These are phyloP conservation scores for Paramecium octaurelia DNA, from an alignment of 73 alveolate genomes.

Conservation along the genomic window DNA sequence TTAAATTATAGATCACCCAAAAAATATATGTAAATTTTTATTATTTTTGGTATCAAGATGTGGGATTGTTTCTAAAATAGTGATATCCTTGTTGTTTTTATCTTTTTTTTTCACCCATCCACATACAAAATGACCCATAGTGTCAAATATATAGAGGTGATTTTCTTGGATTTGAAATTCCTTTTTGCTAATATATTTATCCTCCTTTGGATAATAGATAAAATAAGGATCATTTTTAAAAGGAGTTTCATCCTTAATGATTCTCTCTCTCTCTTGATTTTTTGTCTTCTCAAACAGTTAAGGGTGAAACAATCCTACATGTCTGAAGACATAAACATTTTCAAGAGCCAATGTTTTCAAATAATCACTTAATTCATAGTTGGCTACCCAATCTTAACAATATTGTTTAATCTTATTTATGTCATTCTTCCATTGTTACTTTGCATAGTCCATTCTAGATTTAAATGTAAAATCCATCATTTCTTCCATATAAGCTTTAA, in stretches of 20 bases:
- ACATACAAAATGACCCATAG: background rate
- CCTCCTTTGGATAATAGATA: background rate
- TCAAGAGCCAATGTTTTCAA: background rate
- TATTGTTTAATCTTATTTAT: background rate
- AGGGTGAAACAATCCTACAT: background rate
- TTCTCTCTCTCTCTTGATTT: background rate
- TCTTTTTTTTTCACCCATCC: background rate
- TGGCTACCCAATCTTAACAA: background rate
- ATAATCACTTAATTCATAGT: conserved; percentile 10
- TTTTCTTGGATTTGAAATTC: background rate
- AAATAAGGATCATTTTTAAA: background rate
- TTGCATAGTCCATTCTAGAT: background rate
- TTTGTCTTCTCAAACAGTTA: background rate
- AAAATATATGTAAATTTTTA: background rate
- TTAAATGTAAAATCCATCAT: background rate
- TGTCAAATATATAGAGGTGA: background rate
- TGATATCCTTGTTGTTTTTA: background rate
- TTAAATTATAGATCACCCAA: background rate
- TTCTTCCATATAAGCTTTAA: background rate
- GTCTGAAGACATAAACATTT: background rate
- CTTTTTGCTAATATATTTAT: background rate
- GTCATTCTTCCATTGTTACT: background rate
- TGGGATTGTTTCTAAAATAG: background rate
- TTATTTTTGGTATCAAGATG: background rate
- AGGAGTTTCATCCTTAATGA: background rate